Evolutionary conservation across 78 protist species (phyloP), one percentile per base, ranked within the genome.

Genomic region (Dictyostelium brefeldianum): DNA sequence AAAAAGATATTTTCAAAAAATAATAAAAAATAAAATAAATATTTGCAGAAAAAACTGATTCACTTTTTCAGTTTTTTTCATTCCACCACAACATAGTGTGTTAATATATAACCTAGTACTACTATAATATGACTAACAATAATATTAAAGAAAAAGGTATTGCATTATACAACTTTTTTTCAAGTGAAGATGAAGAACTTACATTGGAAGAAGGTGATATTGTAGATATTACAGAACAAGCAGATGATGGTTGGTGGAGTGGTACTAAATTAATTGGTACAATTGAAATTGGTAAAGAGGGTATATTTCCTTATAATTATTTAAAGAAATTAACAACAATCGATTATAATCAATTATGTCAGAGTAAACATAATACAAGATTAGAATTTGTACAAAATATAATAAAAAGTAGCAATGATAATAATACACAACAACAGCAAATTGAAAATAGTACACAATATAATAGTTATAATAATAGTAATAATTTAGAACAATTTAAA

Each of bases 241-340:
- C 92, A 17, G 51, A 64, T 48, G 92, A 87, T 87, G 92, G 92
- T 15, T 87, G 92, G 92, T 87, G 92, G 92, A 71, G 50, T 46
- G 91, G 81, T n/a, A 41, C 15, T 4, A 84, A 62, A 9, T 74
- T 74, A 14, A 36, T 22, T 43, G 62, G 25, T 22, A 75, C 47
- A 12, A 50, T 46, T 15, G 65, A 46, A 7, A 29, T 56, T 25
- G 41, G 74, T 25, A 71, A 59, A 27, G 91, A 84, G 20, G 92
- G 92, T 17, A 87, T 87, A n/a, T 87, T 78, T 31, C 92, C 92
- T 15, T 77, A 75, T 41, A 87, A 87, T 27, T 87, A 87, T 62
- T 59, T 87, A 11, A 57, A 69, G 29, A 87, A 77, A 41, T 20
- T 87, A 43, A 20, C 82, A 9, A 51, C 50, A 27, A 31, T 46